A percentile compares a stretch with the other conserved stretches of the same genome.
phyloP scores from a whole-genome alignment of 2,329 filamentous ascomycete genomes.

The Exserohilum turcica region DNA sequence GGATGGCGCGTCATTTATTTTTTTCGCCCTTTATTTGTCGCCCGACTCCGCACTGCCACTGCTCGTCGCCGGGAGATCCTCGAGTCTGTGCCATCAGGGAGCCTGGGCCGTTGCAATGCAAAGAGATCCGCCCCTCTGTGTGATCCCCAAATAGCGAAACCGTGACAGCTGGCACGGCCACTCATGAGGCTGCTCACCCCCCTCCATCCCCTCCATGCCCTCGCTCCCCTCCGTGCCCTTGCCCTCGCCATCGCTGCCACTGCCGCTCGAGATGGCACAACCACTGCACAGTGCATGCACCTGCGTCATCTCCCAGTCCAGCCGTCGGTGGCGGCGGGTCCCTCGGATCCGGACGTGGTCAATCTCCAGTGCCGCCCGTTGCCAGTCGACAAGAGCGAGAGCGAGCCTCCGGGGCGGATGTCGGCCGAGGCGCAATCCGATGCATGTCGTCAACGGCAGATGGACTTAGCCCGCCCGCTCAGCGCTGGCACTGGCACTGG shows the following conservation, averaged over 20 bases:
- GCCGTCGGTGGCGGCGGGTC: no score
- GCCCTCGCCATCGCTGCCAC: no score
- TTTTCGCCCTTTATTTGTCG: constrained; percentile 9
- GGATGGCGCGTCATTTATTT: constrained; percentile 4
- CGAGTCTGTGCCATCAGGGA: not conserved
- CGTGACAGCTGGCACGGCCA: not conserved
- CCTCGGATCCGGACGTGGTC: not conserved
- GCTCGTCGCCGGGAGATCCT: constrained; percentile 2
- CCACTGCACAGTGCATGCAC: no score
- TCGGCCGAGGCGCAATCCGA: constrained; percentile 24
- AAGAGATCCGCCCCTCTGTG: not conserved
- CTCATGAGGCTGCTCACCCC: not conserved
- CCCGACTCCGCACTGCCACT: constrained; percentile 1
- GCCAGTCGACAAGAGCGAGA: not conserved
- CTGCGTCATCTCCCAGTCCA: no score
- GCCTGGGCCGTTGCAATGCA: not conserved
- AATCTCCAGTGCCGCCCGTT: not conserved
- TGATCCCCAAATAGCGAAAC: not conserved
- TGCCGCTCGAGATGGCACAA: no score
- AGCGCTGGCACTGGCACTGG: no score
- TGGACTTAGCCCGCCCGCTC: constrained; percentile 3
- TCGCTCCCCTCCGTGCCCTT: no score
- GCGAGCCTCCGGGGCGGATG: constrained; percentile 16
- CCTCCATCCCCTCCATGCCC: no score
- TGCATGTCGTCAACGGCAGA: constrained; percentile 19